These are phyloP conservation scores for Triticum dicoccoides DNA, from an alignment of 176 grass and related monocot genomes.

Conservation along the genomic window DNA sequence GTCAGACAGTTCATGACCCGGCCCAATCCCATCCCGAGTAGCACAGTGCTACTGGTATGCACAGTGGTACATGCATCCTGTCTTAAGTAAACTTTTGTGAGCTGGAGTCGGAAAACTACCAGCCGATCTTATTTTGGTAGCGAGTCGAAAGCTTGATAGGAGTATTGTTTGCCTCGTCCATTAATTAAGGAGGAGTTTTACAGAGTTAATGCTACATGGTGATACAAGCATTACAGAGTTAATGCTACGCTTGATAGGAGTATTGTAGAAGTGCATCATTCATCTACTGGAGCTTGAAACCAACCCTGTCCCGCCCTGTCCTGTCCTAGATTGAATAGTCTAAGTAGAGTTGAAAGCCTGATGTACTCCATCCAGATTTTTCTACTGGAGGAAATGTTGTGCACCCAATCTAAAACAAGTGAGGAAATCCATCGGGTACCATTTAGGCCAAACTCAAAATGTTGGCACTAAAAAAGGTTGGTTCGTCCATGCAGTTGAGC, in stretches of 20 bases:
- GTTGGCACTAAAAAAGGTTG: too few species aligned
- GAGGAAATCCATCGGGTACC: too few species aligned
- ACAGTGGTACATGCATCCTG: background rate
- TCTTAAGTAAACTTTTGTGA: background rate
- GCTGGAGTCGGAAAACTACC: background rate
- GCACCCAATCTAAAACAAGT: background rate
- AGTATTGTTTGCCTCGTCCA: too few species aligned
- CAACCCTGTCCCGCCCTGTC: background rate
- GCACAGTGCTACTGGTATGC: background rate
- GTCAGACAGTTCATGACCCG: too few species aligned
- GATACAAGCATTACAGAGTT: too few species aligned
- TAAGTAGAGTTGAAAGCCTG: background rate
- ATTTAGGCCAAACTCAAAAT: too few species aligned
- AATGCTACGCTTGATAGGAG: too few species aligned
- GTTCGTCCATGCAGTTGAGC: background rate
- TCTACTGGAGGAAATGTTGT: background rate
- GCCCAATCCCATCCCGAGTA: too few species aligned
- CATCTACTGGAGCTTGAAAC: background rate
- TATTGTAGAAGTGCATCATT: background rate
- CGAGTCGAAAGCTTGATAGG: background rate
- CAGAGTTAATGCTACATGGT: too few species aligned
- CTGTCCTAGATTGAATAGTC: background rate
- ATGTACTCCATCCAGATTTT: background rate
- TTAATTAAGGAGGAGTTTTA: too few species aligned
- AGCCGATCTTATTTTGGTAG: background rate